phyloP scores from a whole-genome alignment of 345 rosid genomes.

The Mallotus nudiflorus region DNA sequence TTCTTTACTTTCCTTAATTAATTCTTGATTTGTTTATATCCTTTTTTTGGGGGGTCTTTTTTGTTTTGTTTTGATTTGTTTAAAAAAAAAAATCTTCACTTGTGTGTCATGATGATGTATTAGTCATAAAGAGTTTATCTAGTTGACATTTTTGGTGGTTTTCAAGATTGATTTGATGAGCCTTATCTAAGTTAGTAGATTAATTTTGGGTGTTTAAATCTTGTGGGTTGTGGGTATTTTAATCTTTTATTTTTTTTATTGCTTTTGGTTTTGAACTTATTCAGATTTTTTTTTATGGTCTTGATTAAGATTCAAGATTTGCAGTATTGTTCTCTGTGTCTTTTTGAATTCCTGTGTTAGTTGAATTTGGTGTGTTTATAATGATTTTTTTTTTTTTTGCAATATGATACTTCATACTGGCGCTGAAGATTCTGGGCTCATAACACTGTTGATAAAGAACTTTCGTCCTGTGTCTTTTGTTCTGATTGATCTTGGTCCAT shows the following conservation, averaged over 20 bases:
- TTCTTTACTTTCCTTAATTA: constrained; percentile 15
- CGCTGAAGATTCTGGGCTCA: neutral
- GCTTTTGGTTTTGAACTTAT: neutral
- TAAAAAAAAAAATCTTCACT: constrained; percentile 6
- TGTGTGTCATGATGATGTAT: constrained; percentile 9
- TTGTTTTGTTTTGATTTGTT: neutral
- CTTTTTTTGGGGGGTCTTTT: neutral
- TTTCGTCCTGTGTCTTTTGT: neutral
- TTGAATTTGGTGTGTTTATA: neutral
- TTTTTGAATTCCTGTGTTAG: neutral
- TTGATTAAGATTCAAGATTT: constrained; percentile 3
- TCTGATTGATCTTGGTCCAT: constrained; percentile 4
- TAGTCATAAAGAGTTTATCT: neutral
- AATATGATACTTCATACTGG: too few species aligned
- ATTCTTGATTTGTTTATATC: constrained; percentile 6
- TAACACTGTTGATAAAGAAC: neutral
- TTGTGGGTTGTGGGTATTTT: neutral
- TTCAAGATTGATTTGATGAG: constrained; percentile 7
- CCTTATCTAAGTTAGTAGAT: neutral
- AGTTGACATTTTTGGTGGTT: constrained; percentile 17
- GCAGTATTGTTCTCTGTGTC: neutral
- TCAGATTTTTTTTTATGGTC: neutral
- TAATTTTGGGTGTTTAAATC: too few species aligned
- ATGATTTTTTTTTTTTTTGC: neutral
- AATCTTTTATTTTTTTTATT: neutral